phyloP scores from a whole-genome alignment of 805 yeast genomes.

The Hanseniaspora osmophila region DNA sequence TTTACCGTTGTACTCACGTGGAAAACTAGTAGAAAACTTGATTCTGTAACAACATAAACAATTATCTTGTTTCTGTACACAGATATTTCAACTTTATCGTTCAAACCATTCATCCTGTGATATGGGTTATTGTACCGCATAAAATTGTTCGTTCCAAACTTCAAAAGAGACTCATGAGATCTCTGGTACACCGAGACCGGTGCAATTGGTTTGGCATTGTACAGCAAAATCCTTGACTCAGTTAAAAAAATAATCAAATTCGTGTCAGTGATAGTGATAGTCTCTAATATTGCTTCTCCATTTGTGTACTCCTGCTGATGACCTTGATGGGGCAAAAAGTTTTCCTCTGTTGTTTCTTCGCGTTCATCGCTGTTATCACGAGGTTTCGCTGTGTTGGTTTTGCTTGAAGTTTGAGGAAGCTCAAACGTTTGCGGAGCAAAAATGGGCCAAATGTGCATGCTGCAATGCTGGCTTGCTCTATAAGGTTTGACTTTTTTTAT shows the following conservation, averaged over 20 bases:
- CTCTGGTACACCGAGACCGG: conserved; percentile 20
- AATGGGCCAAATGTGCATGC: conserved; percentile 19
- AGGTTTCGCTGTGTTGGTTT: neutral
- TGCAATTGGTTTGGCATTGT: conserved; percentile 22
- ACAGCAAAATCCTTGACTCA: conserved; percentile 16
- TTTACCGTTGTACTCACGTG: conserved; percentile 17
- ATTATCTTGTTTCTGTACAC: neutral
- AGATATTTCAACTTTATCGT: conserved; percentile 2
- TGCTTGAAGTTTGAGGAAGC: conserved; percentile 6
- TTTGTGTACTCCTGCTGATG: conserved; percentile 3
- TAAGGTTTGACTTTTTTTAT: neutral
- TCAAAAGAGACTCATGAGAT: conserved; percentile 14
- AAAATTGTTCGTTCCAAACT: conserved; percentile 18
- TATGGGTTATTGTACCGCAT: conserved; percentile 8
- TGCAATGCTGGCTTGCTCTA: too few species aligned
- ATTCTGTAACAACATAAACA: conserved; percentile 18
- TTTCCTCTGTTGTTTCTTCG: neutral
- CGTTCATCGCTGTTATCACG: neutral
- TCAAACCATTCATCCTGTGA: conserved; percentile 11
- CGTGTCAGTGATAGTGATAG: conserved; percentile 14
- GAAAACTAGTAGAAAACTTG: conserved; percentile 18
- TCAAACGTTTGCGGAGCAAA: conserved; percentile 16
- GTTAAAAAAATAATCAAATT: conserved; percentile 19
- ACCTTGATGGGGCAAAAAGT: neutral
- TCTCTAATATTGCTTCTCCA: conserved; percentile 15